These are phyloP conservation scores for Phanerodontia chrysosporium DNA, from an alignment of 768 basidiomycete genomes.

Conservation along the genomic window DNA sequence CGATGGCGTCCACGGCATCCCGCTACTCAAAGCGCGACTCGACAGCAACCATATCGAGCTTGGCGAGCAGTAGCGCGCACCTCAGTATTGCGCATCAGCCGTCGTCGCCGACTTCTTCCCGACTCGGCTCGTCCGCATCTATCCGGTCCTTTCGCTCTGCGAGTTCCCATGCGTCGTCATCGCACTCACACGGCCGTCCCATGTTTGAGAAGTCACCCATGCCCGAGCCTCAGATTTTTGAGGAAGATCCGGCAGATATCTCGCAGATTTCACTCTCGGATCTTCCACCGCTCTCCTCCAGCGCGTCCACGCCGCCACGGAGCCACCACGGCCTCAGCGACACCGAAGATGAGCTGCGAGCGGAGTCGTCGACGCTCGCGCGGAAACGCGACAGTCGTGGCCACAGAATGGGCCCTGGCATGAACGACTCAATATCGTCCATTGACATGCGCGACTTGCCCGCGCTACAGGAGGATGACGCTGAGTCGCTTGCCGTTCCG, in stretches of 20 bases:
- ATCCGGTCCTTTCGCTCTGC: slow-evolving; percentile 24
- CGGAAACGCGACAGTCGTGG: slow-evolving; percentile 4
- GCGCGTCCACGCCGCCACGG: slow-evolving; percentile 9
- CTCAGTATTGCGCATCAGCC: slow-evolving; percentile 1
- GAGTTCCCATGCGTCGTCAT: slow-evolving; percentile 24
- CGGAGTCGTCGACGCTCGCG: slow-evolving; percentile 14
- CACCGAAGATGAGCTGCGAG: slow-evolving; percentile 16
- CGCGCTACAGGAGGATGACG: slow-evolving; percentile 24
- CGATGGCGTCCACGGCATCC: slow-evolving; percentile 23
- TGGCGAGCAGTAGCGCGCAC: slow-evolving; percentile 14
- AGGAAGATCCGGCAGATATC: slow-evolving; percentile 26
- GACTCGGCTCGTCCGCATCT: slow-evolving; percentile 18
- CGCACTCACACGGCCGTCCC: slow-evolving; percentile 11
- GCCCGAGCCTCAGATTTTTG: slow-evolving; percentile 24
- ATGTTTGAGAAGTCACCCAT: slow-evolving; percentile 17
- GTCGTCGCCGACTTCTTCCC: slow-evolving; percentile 21
- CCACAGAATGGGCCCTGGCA: neutral
- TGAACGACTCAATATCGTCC: slow-evolving; percentile 26
- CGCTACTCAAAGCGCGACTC: slow-evolving; percentile 27
- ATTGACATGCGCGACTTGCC: slow-evolving; percentile 29
- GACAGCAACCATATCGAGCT: slow-evolving; percentile 21
- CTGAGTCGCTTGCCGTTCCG: slow-evolving; percentile 9
- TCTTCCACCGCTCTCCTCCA: slow-evolving; percentile 3
- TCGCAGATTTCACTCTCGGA: slow-evolving; percentile 10
- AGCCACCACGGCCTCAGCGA: slow-evolving; percentile 8